These are phyloP conservation scores for Medicago truncatula DNA, from an alignment of 306 rosid genomes.

Conservation along the genomic window DNA sequence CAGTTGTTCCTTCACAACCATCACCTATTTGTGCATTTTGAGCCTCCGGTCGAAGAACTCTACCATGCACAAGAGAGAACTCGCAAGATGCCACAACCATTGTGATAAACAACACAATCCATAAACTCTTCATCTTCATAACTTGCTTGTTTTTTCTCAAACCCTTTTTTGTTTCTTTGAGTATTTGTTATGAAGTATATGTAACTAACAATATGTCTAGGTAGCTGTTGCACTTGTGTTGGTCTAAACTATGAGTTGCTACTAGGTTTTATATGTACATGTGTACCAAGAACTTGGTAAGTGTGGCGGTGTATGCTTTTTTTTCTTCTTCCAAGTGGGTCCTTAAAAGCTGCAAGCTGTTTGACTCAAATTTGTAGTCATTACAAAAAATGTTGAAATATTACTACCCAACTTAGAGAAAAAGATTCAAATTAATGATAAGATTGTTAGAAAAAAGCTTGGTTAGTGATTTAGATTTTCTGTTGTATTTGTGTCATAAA, in stretches of 20 bases:
- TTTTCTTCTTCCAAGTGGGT: not conserved
- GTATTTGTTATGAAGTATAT: not conserved
- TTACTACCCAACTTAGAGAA: not conserved
- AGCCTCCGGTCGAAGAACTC: slow-evolving; percentile 55
- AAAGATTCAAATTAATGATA: not conserved
- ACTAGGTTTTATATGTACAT: not conserved
- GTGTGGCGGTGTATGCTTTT: slow-evolving; percentile 2
- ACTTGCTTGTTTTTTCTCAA: not conserved
- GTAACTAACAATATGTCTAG: not conserved
- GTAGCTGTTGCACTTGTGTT: not conserved
- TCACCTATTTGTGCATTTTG: not conserved
- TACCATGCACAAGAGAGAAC: slow-evolving; percentile 56
- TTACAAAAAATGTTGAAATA: slow-evolving; percentile 3
- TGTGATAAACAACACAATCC: slow-evolving; percentile 45
- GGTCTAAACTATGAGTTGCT: not conserved
- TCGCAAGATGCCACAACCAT: slow-evolving; percentile 49
- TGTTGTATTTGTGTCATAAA: no score
- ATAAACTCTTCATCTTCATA: slow-evolving; percentile 44
- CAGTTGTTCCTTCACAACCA: slow-evolving; percentile 32
- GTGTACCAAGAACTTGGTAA: not conserved
- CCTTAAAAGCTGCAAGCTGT: slow-evolving; percentile 10
- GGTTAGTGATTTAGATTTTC: not conserved
- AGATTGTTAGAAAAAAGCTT: not conserved
- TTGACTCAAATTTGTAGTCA: not conserved
- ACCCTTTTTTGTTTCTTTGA: not conserved